phyloP scores from a whole-genome alignment of 352 stramenopile genomes.

The Phytophthora hybrid region DNA sequence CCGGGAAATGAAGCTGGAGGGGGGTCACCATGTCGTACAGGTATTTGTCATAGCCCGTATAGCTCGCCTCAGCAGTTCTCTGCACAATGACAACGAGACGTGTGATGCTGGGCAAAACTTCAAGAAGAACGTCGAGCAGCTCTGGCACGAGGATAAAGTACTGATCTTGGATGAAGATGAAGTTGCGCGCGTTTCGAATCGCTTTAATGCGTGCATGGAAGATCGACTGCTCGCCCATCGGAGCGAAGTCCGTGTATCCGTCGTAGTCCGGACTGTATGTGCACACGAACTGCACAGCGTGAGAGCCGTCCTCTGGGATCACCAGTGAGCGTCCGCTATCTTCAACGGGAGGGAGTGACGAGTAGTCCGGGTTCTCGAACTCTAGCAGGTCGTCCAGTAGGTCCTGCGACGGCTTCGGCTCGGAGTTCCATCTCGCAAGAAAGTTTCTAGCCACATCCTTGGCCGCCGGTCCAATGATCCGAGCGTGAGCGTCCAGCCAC shows the following conservation, averaged over 20 bases:
- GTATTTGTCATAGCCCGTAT: slow-evolving; percentile 25
- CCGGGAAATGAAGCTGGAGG: slow-evolving; percentile 12
- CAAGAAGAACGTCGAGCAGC: slow-evolving; percentile 42
- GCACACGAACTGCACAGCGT: slow-evolving; percentile 52
- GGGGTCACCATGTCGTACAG: slow-evolving; percentile 24
- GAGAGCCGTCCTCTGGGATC: slow-evolving; percentile 17
- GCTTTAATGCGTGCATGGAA: slow-evolving; percentile 53
- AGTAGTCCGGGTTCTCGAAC: slow-evolving; percentile 47
- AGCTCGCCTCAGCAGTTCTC: slow-evolving; percentile 25
- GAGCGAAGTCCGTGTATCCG: slow-evolving; percentile 51
- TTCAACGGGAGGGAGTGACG: slow-evolving; percentile 14
- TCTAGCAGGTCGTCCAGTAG: slow-evolving; percentile 45
- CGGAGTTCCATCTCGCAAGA: slow-evolving; percentile 58
- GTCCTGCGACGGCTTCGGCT: slow-evolving; percentile 32
- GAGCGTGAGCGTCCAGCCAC: slow-evolving; percentile 59
- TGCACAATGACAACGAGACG: slow-evolving; percentile 58
- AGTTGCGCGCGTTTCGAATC: slow-evolving; percentile 55
- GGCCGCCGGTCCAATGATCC: slow-evolving; percentile 44
- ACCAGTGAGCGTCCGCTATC: neutral
- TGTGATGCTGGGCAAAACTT: slow-evolving; percentile 38
- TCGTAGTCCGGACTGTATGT: slow-evolving; percentile 29
- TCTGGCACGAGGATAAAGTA: slow-evolving; percentile 49
- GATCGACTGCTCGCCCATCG: slow-evolving; percentile 55
- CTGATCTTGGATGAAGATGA: slow-evolving; percentile 66
- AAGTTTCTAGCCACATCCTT: slow-evolving; percentile 66